A percentile compares a stretch with the other conserved stretches of the same genome.
phyloP scores from a whole-genome alignment of 1,284 basidiomycete genomes.

The Cutaneotrichosporon cutaneum region DNA sequence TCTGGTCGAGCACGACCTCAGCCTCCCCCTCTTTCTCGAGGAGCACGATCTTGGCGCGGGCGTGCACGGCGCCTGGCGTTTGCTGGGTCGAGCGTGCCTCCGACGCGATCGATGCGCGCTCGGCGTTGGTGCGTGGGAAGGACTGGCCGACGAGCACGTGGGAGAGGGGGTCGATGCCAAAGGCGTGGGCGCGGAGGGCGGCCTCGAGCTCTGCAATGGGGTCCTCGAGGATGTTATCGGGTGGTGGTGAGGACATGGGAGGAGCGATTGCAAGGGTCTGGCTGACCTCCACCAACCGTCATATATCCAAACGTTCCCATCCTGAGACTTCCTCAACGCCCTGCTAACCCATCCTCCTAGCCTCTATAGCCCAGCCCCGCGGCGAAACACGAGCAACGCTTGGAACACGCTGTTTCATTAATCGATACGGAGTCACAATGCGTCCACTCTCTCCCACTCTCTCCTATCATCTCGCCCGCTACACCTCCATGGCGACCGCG shows the following conservation, averaged over 20 bases:
- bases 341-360: no score
- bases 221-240: conserved; percentile 39
- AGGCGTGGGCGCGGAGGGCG: conserved; percentile 36
- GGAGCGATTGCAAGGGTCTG: not conserved
- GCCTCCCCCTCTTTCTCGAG: conserved; percentile 29
- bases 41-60: conserved; percentile 28
- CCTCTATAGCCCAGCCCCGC: no score
- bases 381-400: no score
- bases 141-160: conserved; percentile 24
- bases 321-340: no score
- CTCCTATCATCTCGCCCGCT: no score
- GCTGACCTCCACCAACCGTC: not conserved
- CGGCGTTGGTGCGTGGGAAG: conserved; percentile 35
- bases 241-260: conserved; percentile 18
- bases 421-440: no score
- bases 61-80: conserved; percentile 25
- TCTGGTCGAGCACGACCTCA: conserved; percentile 29
- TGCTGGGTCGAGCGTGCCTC: conserved; percentile 16
- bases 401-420: no score
- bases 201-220: conserved; percentile 39
- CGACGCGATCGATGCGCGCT: conserved; percentile 22
- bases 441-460: no score
- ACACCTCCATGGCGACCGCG: no score
- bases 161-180: conserved; percentile 32
- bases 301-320: no score